A percentile compares a stretch with the other conserved stretches of the same genome.
Evolutionary conservation across 1,284 basidiomycete species (phyloP).

Genomic region (Tremellales sp.): DNA sequence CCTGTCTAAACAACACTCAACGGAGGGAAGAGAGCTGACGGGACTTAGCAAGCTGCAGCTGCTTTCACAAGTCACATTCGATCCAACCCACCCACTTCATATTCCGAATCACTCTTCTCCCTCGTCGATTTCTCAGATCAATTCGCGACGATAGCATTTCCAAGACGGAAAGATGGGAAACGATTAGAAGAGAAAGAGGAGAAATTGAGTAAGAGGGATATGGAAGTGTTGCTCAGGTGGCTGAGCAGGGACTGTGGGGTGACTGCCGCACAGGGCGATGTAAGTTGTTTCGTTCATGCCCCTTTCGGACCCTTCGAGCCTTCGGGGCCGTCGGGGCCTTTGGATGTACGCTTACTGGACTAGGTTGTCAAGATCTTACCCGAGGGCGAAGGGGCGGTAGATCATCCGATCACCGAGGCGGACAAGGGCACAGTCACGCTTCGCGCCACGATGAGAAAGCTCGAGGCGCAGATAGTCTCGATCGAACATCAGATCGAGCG

Average conservation of each 20-base stretch:
- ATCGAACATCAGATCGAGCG: conserved; percentile 61
- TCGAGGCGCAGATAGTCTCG: conserved; percentile 44
- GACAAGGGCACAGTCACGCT: conserved; percentile 43
- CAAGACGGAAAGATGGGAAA: conserved; percentile 20
- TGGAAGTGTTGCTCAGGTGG: conserved; percentile 67
- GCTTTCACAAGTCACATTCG: conserved; percentile 56
- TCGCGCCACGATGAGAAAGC: conserved; percentile 27
- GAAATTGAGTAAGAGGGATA: conserved; percentile 47
- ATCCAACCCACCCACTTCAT: conserved; percentile 52
- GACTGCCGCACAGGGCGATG: conserved; percentile 62
- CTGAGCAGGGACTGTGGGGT: conserved; percentile 69
- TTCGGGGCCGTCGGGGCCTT: background rate
- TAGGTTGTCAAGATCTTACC: conserved; percentile 73
- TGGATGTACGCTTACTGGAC: background rate
- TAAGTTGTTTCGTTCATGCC: conserved; percentile 44
- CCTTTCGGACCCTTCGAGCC: background rate
- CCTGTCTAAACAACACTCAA: too few species aligned
- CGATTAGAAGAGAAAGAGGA: conserved; percentile 9
- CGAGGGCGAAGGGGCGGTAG: conserved; percentile 31
- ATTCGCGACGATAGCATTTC: conserved; percentile 56
- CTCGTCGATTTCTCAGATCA: conserved; percentile 59
- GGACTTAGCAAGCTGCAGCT: conserved; percentile 58
- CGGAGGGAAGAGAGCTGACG: background rate
- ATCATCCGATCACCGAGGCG: conserved; percentile 45
- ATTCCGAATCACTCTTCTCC: conserved; percentile 63